Evolutionary conservation across 1,139 yeast genomes (phyloP).

Genomic region (Zygosaccharomyces pseudobailii): DNA sequence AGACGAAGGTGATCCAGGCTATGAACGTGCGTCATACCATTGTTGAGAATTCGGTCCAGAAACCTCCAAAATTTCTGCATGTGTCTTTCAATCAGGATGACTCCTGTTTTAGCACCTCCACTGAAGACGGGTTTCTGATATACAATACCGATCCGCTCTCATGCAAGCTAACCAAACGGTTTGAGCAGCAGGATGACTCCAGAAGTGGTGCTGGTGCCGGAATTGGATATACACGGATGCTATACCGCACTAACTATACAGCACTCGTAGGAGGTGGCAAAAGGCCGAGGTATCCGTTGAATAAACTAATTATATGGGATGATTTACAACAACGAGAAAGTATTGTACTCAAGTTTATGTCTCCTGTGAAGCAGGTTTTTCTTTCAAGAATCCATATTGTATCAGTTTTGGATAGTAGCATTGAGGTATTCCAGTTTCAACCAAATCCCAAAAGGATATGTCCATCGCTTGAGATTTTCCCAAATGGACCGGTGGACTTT

Average conservation of each 20-base stretch:
- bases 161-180: constrained; percentile 63
- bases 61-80: constrained; percentile 19
- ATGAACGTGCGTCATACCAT: constrained; percentile 27
- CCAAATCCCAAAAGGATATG: constrained; percentile 71
- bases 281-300: constrained; percentile 69
- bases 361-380: constrained; percentile 68
- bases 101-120: constrained; percentile 83
- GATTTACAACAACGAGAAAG: constrained; percentile 76
- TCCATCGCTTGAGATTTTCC: constrained; percentile 40
- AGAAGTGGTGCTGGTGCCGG: constrained; percentile 40
- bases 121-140: constrained; percentile 79
- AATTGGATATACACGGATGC: constrained; percentile 73
- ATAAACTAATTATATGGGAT: constrained; percentile 84
- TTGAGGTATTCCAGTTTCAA: constrained; percentile 73
- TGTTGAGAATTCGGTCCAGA: constrained; percentile 14
- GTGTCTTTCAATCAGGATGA: constrained; percentile 75
- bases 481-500: constrained; percentile 26
- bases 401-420: constrained; percentile 61
- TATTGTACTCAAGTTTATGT: constrained; percentile 67
- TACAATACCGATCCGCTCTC: constrained; percentile 86
- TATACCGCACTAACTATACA: constrained; percentile 82
- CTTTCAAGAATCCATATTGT: constrained; percentile 72
- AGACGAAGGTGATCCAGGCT: background rate
- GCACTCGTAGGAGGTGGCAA: constrained; percentile 88
- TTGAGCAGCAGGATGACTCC: constrained; percentile 30